Evolutionary conservation across 805 yeast species (phyloP).

Genomic region (Saccharomycodes ludwigii): DNA sequence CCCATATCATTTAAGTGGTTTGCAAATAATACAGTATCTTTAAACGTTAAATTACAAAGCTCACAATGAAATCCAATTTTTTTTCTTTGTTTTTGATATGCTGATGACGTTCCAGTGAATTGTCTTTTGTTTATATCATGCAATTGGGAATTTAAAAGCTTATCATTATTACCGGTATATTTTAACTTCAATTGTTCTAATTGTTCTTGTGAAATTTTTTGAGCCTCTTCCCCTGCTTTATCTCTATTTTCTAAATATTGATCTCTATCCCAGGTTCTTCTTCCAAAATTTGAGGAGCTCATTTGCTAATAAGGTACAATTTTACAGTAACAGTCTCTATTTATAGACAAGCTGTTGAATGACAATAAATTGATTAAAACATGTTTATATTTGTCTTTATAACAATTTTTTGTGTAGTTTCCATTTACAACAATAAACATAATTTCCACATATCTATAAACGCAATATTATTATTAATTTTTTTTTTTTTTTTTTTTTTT

Average conservation of each 20-base stretch:
- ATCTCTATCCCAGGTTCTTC: conserved; percentile 63
- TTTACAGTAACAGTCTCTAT: too few species aligned
- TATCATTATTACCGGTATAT: conserved; percentile 15
- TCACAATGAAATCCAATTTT: conserved; percentile 82
- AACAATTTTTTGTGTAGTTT: too few species aligned
- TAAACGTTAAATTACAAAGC: conserved; percentile 64
- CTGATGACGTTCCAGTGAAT: conserved; percentile 19
- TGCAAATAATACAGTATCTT: conserved; percentile 68
- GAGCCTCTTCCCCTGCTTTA: conserved; percentile 13
- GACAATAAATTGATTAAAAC: too few species aligned
- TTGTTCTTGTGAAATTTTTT: conserved; percentile 10
- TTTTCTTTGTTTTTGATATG: conserved; percentile 33
- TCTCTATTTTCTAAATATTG: conserved; percentile 36
- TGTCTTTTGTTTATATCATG: conserved; percentile 24
- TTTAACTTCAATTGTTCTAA: conserved; percentile 8
- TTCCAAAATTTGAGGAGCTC: conserved; percentile 38
- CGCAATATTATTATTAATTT: neutral
- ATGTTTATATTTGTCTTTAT: too few species aligned
- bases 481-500: neutral
- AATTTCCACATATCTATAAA: neutral
- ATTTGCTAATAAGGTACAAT: conserved; percentile 8
- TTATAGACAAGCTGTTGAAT: too few species aligned
- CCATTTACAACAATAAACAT: neutral
- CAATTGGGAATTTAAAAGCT: conserved; percentile 15
- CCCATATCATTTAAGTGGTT: conserved; percentile 75